These are phyloP conservation scores for Taphrina sp. DNA, from an alignment of 1,139 yeast genomes.

Conservation along the genomic window DNA sequence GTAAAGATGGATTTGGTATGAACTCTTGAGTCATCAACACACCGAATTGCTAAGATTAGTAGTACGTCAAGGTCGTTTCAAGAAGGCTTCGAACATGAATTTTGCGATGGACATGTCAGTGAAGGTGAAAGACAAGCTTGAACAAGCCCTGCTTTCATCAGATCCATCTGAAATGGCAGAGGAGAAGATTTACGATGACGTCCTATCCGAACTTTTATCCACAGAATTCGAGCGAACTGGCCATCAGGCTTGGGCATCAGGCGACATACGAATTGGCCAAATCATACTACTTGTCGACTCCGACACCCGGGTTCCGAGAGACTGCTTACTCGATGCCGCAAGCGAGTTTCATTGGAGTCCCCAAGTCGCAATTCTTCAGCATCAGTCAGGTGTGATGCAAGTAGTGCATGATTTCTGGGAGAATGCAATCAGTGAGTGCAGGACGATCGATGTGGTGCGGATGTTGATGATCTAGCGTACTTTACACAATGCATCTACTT, in stretches of 20 bases:
- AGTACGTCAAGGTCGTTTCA: constrained; percentile 36
- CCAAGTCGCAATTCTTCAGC: constrained; percentile 36
- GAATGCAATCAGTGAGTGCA: constrained; percentile 32
- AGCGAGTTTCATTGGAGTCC: constrained; percentile 36
- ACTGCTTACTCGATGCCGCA: constrained; percentile 38
- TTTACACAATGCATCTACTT: constrained; percentile 37
- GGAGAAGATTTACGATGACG: constrained; percentile 30
- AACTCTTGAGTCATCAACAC: not conserved
- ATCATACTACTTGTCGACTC: constrained; percentile 36
- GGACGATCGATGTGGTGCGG: constrained; percentile 32
- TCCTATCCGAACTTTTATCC: constrained; percentile 19
- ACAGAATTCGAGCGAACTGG: constrained; percentile 11
- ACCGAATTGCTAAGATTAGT: not conserved
- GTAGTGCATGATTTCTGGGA: constrained; percentile 36
- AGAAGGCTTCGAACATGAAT: constrained; percentile 38
- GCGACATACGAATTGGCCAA: constrained; percentile 37
- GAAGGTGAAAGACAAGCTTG: constrained; percentile 35
- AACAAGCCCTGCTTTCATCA: constrained; percentile 5
- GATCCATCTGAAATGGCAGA: constrained; percentile 35
- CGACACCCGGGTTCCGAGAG: constrained; percentile 37
- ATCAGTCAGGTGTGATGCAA: constrained; percentile 37
- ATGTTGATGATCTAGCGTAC: constrained; percentile 28
- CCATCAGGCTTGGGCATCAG: constrained; percentile 35
- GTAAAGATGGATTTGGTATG: constrained; percentile 34
- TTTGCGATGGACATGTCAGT: constrained; percentile 36